Evolutionary conservation across 192 early-diverging fungal species (phyloP).

Genomic region (Podila epicladia): DNA sequence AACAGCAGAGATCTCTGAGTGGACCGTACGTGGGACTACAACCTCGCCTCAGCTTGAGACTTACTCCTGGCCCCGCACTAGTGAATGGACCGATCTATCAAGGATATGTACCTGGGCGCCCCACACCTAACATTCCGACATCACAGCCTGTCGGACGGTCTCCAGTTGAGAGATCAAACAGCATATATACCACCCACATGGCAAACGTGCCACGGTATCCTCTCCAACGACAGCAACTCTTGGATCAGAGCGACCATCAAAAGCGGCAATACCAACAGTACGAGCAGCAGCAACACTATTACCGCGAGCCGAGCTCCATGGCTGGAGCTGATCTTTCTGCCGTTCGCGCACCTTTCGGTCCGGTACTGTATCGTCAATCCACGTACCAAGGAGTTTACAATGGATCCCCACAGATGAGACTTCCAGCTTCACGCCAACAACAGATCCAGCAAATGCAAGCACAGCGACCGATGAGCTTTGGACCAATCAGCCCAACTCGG

Average conservation of each 20-base stretch:
- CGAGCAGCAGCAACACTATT: slow-evolving; percentile 38
- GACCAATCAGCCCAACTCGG: slow-evolving; percentile 13
- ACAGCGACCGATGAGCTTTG: slow-evolving; percentile 11
- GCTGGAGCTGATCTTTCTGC: background rate
- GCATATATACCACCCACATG: slow-evolving; percentile 6
- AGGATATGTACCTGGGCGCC: no score
- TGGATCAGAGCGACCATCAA: slow-evolving; percentile 15
- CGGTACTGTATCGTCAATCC: slow-evolving; percentile 8
- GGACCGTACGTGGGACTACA: background rate
- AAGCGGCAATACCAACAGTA: slow-evolving; percentile 25
- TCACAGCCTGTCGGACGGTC: background rate
- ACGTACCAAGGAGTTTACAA: slow-evolving; percentile 12
- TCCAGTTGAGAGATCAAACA: slow-evolving; percentile 12
- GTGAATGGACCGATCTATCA: no score
- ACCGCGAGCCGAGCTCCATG: slow-evolving; percentile 9
- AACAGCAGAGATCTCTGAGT: background rate
- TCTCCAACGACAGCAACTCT: slow-evolving; percentile 10
- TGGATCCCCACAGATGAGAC: background rate
- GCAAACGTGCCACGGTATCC: background rate
- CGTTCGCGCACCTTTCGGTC: background rate
- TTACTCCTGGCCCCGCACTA: background rate
- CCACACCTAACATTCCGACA: background rate
- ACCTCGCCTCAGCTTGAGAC: background rate
- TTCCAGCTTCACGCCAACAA: slow-evolving; percentile 2
- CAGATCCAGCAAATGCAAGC: slow-evolving; percentile 24